phyloP scores from a whole-genome alignment of 306 rosid genomes.

The Vigna reflexopilosa region DNA sequence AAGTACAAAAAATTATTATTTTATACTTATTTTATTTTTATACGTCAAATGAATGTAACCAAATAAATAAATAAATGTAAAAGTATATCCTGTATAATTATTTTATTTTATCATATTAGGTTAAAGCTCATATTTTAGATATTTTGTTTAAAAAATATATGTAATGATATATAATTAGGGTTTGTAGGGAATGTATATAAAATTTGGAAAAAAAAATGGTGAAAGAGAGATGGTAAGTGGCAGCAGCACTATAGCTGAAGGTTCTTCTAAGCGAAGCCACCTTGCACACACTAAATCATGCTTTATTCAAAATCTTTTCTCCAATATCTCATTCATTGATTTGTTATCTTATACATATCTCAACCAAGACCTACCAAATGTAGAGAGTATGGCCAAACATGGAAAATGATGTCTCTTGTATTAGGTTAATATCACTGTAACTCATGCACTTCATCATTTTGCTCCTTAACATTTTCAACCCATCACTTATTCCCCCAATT shows the following conservation, averaged over 20 bases:
- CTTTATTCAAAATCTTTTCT: conserved; percentile 39
- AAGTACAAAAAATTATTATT: too few relatives aligned
- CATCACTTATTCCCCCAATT: too few relatives aligned
- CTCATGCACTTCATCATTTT: too few relatives aligned
- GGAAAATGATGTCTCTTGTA: conserved; percentile 24
- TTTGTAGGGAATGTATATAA: neutral
- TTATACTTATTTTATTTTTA: too few relatives aligned
- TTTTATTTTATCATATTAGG: too few relatives aligned
- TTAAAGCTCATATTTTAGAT: too few relatives aligned
- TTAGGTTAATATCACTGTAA: neutral
- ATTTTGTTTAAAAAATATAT: too few relatives aligned
- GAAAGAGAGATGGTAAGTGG: conserved; percentile 42
- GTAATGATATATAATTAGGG: too few relatives aligned
- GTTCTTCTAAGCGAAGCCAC: conserved; percentile 46
- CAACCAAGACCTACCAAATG: conserved; percentile 1
- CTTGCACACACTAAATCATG: neutral
- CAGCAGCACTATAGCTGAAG: conserved; percentile 49
- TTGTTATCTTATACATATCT: conserved; percentile 33
- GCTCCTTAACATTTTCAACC: too few relatives aligned
- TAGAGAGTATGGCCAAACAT: conserved; percentile 35
- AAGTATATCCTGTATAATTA: too few relatives aligned
- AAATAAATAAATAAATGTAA: too few relatives aligned
- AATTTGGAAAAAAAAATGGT: neutral
- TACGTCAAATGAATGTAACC: too few relatives aligned
- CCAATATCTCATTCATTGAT: conserved; percentile 22